Evolutionary conservation across 345 rosid genomes (phyloP).

Genomic region (Nasturtium officinale): DNA sequence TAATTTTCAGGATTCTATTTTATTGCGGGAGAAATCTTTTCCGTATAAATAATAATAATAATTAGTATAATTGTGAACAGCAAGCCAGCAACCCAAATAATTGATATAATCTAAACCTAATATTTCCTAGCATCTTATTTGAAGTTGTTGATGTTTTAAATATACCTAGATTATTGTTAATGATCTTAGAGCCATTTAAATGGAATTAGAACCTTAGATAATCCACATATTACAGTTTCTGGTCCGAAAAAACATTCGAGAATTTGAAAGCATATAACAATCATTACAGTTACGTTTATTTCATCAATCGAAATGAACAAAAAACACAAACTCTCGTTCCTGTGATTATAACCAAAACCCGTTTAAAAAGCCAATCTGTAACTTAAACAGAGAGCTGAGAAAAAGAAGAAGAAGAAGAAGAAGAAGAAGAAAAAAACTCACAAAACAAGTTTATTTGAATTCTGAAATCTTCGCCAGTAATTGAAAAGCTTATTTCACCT

Average conservation of each 20-base stretch:
- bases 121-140: too few relatives aligned
- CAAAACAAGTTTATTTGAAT: conserved; percentile 2
- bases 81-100: background rate
- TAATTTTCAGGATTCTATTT: background rate
- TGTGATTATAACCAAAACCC: conserved; percentile 5
- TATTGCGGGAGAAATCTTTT: too few relatives aligned
- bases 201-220: background rate
- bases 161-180: too few relatives aligned
- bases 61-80: background rate
- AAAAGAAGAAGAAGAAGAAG: too few relatives aligned
- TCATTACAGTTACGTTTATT: conserved; percentile 6
- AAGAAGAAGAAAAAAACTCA: background rate
- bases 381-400: background rate
- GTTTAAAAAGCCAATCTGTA: conserved; percentile 20
- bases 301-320: background rate
- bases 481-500: background rate
- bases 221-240: background rate
- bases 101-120: too few relatives aligned
- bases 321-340: conserved; percentile 2
- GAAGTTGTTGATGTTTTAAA: background rate
- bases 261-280: conserved; percentile 1
- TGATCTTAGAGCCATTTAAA: background rate
- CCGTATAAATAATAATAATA: background rate
- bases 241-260: background rate
- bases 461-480: background rate